Evolutionary conservation across 2,329 filamentous ascomycete species (phyloP).

Genomic region (Aspergillus ustus): DNA sequence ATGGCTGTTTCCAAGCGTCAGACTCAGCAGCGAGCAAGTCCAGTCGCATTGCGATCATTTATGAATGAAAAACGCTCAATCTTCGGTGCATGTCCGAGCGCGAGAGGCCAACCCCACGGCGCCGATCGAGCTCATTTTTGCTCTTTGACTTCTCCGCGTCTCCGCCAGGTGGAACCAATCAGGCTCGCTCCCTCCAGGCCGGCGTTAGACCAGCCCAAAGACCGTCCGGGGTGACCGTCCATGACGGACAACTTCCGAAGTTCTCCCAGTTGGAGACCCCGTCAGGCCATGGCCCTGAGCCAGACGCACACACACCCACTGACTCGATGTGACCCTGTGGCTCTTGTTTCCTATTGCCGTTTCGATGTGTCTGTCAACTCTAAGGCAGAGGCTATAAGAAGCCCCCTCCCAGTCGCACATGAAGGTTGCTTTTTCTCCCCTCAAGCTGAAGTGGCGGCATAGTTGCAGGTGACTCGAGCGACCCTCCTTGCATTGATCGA

Average conservation of each 20-base stretch:
- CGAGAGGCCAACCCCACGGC: background rate
- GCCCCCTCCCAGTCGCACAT: background rate
- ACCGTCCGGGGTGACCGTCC: background rate
- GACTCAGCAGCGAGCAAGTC: background rate
- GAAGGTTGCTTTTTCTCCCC: background rate
- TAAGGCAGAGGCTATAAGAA: background rate
- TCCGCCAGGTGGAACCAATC: background rate
- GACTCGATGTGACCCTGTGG: background rate
- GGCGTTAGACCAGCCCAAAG: background rate
- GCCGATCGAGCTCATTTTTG: background rate
- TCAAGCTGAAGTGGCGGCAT: background rate
- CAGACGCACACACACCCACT: background rate
- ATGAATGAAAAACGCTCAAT: background rate
- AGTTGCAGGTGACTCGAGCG: background rate
- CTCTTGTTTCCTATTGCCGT: background rate
- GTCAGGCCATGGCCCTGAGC: background rate
- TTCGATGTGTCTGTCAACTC: background rate
- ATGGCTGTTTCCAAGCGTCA: background rate
- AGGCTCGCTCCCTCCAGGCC: background rate
- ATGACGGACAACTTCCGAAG: conserved; percentile 9
- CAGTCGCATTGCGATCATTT: background rate
- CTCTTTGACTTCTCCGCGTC: background rate
- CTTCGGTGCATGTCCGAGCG: background rate
- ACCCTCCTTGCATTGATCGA: background rate
- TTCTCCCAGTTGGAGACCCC: background rate